Percentiles rank a stretch among this genome's conserved stretches.
Conservation (phyloP, 2,329 filamentous ascomycete species). For the Nemania serpens region DNA sequence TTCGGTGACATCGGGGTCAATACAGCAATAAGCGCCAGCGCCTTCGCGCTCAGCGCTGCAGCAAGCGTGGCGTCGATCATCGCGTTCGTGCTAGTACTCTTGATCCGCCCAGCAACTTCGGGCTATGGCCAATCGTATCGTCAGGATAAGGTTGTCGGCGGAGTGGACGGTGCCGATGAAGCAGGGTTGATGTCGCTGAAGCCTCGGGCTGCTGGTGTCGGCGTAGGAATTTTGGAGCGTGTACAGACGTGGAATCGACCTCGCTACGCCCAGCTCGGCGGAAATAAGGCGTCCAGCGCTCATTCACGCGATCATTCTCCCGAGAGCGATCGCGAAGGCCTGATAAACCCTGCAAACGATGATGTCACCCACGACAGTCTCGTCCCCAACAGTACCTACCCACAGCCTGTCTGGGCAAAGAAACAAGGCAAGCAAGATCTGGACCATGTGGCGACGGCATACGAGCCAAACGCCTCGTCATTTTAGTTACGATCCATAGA, state of each 20-base stretch:
- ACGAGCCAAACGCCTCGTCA: background rate
- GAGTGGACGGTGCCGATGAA: background rate
- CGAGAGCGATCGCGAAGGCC: slow-evolving; percentile 25
- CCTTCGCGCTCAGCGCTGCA: slow-evolving; percentile 38
- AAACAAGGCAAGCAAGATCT: background rate
- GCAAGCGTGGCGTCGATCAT: slow-evolving; percentile 34
- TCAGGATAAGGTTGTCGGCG: slow-evolving; percentile 10
- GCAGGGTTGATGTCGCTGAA: slow-evolving; percentile 5
- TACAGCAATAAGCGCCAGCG: slow-evolving; percentile 29
- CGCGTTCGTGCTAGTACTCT: slow-evolving; percentile 18
- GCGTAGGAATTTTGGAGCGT: slow-evolving; percentile 30
- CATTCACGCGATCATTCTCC: slow-evolving; percentile 20
- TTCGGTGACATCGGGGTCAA: slow-evolving; percentile 36
- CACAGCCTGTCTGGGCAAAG: slow-evolving; percentile 4
- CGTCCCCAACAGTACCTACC: background rate
- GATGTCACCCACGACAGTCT: background rate
- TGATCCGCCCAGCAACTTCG: slow-evolving; percentile 1
- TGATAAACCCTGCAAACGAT: slow-evolving; percentile 17
- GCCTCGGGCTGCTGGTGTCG: background rate
- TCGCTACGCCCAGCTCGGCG: slow-evolving; percentile 42
- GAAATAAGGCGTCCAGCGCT: background rate
- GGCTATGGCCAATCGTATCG: background rate
- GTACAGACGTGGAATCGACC: slow-evolving; percentile 36
- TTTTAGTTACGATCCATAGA: background rate
- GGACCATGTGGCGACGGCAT: slow-evolving; percentile 19